Evolutionary conservation across 1,284 basidiomycete species (phyloP), one percentile per base, ranked within the genome.

Genomic region (Microbotryomycetes sp.): DNA sequence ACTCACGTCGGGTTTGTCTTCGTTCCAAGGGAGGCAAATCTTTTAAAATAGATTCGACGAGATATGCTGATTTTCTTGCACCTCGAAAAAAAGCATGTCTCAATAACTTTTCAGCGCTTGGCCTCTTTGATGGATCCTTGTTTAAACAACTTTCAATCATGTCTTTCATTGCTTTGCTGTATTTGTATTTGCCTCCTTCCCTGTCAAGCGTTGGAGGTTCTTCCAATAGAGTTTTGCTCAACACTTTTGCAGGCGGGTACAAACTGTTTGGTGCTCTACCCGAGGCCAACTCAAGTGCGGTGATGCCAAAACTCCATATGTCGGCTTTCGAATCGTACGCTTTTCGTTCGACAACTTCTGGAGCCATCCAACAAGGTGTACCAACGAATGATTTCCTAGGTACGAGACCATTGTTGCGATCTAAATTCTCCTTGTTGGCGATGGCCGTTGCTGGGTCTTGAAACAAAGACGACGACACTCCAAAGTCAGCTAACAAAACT

Each of bases 361-460:
- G 91, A 0, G 91, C 89, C 90, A 93, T 93, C 88, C 89, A 93
- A 72, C 88, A 90, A 1, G 91, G 91, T 30, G 91, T 93, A 54
- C 91, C 91, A 22, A 93, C 91, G 72, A 93, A 93, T 9, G 86
- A 88, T 74, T 87, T 88, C 60, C 89, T 81, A 70, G 87, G 88
- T 14, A 59, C 62, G 29, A 62, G 45, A 83, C 83, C 22, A 84
- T 78, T 56, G 73, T 78, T 61, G 79, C 14, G 68, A 54, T 26
- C 62, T 60, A 25, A 51, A 29, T 46, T 61, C 28, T 55, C 26
- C 23, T 52, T 48, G 49, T 32, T 36, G 25, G 55, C 31, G 3
- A 23, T n/a, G 16, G 31, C 25, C 16, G n/a, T 57, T 46, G 63
- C 42, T 3, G 49, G 31, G 59, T 86, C 83, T 63, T 88, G 85